Evolutionary conservation across 495 filamentous ascomycete species (phyloP), one percentile per base, ranked within the genome.

Genomic region (Hypoxylon intermedium): DNA sequence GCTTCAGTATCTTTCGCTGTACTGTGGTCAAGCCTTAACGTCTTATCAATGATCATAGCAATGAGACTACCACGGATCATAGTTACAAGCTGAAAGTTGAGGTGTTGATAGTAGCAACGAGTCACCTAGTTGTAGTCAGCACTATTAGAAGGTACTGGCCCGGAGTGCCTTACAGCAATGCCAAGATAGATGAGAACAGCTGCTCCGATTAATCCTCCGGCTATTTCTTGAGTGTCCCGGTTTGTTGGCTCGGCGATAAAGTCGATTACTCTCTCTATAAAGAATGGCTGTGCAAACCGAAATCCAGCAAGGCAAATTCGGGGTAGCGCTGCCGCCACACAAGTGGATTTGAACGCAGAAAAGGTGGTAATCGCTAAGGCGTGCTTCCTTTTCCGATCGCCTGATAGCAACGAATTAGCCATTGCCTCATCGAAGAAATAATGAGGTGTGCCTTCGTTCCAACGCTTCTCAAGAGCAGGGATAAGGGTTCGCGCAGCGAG

Each of bases 31-130:
- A 86, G 58, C 5, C 67, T 62, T 9, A 79, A 72, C 11, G 83
- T 80, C 57, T 77, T 74, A 21, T 74, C 73, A 54, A 80, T 86
- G 12, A 88, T 74, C 72, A 82, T 74, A 6, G 75, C 75, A n/a
- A 86, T 71, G 16, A 87, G 62, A 0, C 78, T 75, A 1, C 82
- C 85, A 30, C 85, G 72, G 3, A 81, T 68, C 82, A 85, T 85
- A 3, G 80, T 86, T 15, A 84, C 78, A 4, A 73, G 67, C 0
- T 83, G 78, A 58, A 82, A 74, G 56, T 66, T 83, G 78, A 53
- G 79, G 75, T 58, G 53, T 15, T 44, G 83, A 77, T 51, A 73
- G 68, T 28, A 28, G 26, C 26, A 28, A 9, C 26, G 26, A 9
- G 26, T 28, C 26, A 28, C 26, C 26, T 28, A 28, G 26, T 28